Percentiles rank a stretch among this genome's conserved stretches.
phyloP scores from a whole-genome alignment of 2,329 filamentous ascomycete genomes.

The Clonostachys byssicola region DNA sequence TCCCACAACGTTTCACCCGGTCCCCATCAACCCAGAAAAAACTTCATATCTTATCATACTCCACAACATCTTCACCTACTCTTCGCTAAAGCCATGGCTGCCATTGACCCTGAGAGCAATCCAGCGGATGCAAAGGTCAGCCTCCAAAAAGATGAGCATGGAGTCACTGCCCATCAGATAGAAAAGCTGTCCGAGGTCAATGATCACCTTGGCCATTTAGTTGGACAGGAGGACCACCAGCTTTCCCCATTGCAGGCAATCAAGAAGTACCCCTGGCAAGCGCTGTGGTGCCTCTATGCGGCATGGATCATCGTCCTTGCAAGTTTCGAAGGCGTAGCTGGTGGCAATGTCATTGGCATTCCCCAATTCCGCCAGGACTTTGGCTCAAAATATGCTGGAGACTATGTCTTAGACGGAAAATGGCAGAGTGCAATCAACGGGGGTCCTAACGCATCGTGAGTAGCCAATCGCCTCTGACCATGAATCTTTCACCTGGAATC shows the following conservation, averaged over 20 bases:
- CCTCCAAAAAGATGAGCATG: too few relatives aligned
- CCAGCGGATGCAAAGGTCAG: too few relatives aligned
- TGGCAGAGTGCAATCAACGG: slow-evolving; percentile 40
- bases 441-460: slow-evolving; percentile 30
- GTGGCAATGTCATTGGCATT: slow-evolving; percentile 33
- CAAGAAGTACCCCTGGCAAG: slow-evolving; percentile 13
- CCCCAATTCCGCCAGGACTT: slow-evolving; percentile 39
- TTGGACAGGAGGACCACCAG: slow-evolving; percentile 18
- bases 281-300: slow-evolving; percentile 28
- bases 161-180: too few relatives aligned
- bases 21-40: too few relatives aligned
- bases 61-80: too few relatives aligned
- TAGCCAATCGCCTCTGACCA: neutral
- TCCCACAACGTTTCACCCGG: too few relatives aligned
- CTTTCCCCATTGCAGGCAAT: slow-evolving; percentile 12
- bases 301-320: slow-evolving; percentile 31
- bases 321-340: slow-evolving; percentile 33
- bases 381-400: slow-evolving; percentile 23
- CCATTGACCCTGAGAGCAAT: too few relatives aligned
- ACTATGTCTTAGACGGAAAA: slow-evolving; percentile 30
- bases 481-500: too few relatives aligned
- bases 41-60: too few relatives aligned
- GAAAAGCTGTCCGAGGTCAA: too few relatives aligned
- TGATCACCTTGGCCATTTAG: slow-evolving; percentile 13
- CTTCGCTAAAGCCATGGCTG: too few relatives aligned